Conservation (phyloP, 768 basidiomycete genomes). For the Fistulinella prunicolor region DNA sequence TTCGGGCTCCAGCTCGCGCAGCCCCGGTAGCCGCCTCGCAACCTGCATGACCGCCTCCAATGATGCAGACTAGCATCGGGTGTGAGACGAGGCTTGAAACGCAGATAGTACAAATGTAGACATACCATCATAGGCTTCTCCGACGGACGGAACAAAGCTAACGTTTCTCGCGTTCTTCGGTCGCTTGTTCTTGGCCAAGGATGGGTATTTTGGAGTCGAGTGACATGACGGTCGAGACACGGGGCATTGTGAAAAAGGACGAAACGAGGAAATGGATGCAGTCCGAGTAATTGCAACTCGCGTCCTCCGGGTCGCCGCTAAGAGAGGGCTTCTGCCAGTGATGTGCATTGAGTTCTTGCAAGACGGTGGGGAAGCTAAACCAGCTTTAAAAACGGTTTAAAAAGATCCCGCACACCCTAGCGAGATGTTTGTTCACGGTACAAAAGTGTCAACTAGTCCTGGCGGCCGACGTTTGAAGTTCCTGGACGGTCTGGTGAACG, state of each 20-base stretch:
- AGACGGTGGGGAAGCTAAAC: too few species aligned
- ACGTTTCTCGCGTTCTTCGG: constrained; percentile 1
- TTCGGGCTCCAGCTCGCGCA: constrained; percentile 78
- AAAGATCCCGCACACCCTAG: not conserved
- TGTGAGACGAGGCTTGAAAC: constrained; percentile 31
- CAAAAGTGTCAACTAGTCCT: not conserved
- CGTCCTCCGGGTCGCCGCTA: constrained; percentile 7
- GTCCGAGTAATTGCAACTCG: not conserved
- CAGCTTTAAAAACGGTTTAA: not conserved
- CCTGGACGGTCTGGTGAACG: not conserved
- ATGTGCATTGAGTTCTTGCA: constrained; percentile 5
- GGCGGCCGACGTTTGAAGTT: too few species aligned
- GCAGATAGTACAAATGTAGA: not conserved
- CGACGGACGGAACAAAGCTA: not conserved
- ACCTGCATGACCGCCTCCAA: constrained; percentile 92
- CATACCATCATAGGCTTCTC: constrained; percentile 26
- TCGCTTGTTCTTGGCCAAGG: not conserved
- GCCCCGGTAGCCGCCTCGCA: constrained; percentile 89
- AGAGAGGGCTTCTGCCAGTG: not conserved
- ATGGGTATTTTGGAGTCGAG: not conserved
- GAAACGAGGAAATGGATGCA: not conserved
- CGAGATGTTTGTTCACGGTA: too few species aligned
- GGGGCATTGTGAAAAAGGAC: not conserved
- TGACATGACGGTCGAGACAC: not conserved
- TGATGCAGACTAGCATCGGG: constrained; percentile 65